Evolutionary conservation across 2,329 filamentous ascomycete genomes (phyloP).

Genomic region (Phaeosphaeriaceae sp.): DNA sequence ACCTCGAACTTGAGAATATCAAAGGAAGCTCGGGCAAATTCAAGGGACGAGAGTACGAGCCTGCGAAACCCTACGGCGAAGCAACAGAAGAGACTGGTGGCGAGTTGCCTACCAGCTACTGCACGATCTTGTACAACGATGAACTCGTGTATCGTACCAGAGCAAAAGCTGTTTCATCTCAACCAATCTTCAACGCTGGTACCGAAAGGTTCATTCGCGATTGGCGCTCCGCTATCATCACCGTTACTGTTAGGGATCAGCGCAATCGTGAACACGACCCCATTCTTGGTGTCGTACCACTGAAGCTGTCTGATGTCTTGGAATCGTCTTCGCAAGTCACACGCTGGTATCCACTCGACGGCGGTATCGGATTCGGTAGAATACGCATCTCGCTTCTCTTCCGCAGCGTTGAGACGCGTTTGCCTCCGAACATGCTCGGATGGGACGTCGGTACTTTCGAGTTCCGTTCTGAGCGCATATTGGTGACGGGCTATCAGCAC

Average conservation of each 20-base stretch:
- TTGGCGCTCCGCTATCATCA: conserved; percentile 87
- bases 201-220: conserved; percentile 93
- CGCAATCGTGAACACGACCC: conserved; percentile 93
- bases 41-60: conserved; percentile 87
- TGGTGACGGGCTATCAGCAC: conserved; percentile 67
- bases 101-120: conserved; percentile 87
- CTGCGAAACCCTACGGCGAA: conserved; percentile 83
- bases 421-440: conserved; percentile 85
- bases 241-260: conserved; percentile 85
- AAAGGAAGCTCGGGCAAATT: conserved; percentile 83
- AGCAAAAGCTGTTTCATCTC: conserved; percentile 89
- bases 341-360: conserved; percentile 95
- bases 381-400: conserved; percentile 89
- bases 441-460: conserved; percentile 97
- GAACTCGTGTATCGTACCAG: conserved; percentile 92
- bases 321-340: conserved; percentile 86
- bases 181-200: conserved; percentile 96
- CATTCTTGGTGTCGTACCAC: conserved; percentile 87
- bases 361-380: conserved; percentile 87
- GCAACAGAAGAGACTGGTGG: conserved; percentile 83
- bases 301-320: conserved; percentile 87
- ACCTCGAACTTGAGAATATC: conserved; percentile 88
- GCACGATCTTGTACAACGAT: conserved; percentile 89
- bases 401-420: conserved; percentile 82
- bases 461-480: conserved; percentile 75